These are phyloP conservation scores for Pyronema domesticum DNA, from an alignment of 495 filamentous ascomycete species.

Conservation along the genomic window DNA sequence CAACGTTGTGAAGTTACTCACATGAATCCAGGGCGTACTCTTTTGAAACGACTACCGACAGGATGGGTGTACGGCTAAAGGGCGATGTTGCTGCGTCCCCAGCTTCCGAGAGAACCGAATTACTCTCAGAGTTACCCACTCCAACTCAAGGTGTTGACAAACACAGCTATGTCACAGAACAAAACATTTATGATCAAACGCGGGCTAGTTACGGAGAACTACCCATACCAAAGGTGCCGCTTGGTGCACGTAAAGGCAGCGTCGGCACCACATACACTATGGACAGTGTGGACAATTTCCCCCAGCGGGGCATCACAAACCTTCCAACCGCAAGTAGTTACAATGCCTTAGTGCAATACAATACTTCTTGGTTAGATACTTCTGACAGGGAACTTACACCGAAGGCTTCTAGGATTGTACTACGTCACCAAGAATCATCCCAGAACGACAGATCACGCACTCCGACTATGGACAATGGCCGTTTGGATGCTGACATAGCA, in stretches of 20 bases:
- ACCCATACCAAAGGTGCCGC: no score
- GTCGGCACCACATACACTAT: neutral
- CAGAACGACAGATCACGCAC: neutral
- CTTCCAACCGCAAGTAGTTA: neutral
- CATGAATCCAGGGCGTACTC: neutral
- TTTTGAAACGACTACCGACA: constrained; percentile 4
- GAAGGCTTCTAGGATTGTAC: neutral
- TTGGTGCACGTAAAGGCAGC: neutral
- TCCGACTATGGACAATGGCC: neutral
- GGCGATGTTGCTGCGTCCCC: neutral
- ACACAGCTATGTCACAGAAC: no score
- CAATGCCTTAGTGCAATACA: neutral
- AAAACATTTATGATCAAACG: no score
- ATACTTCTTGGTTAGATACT: neutral
- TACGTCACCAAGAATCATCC: neutral
- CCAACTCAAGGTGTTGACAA: neutral
- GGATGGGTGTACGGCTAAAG: neutral
- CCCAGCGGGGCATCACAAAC: neutral
- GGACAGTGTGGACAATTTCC: neutral
- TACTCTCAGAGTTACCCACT: neutral
- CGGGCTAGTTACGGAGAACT: no score
- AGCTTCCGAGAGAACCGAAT: neutral
- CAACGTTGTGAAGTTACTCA: neutral
- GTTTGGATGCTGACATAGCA: neutral
- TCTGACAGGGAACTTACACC: neutral